phyloP scores from a whole-genome alignment of 257 asterid genomes.

The Galeopsis tetrahit region DNA sequence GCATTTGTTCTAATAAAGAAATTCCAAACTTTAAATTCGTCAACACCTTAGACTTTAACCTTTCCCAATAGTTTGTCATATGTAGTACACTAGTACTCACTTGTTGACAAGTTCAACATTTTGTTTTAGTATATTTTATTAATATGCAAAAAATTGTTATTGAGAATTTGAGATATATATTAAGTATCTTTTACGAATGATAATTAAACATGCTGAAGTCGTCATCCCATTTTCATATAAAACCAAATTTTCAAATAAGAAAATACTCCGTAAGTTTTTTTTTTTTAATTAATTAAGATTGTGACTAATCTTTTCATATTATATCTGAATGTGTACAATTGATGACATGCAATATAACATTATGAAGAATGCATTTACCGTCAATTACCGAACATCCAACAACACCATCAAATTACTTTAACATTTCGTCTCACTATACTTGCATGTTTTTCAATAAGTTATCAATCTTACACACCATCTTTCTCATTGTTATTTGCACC shows the following conservation, averaged over 20 bases:
- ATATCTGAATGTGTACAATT: not conserved
- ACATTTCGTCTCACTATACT: not conserved
- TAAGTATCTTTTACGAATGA: not conserved
- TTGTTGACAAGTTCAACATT: slow-evolving; percentile 30
- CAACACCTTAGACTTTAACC: slow-evolving; percentile 24
- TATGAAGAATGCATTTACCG: not conserved
- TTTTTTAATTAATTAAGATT: not conserved
- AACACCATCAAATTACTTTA: not conserved
- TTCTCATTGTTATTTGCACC: no score
- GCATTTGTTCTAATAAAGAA: not conserved
- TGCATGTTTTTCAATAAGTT: not conserved
- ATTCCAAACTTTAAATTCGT: slow-evolving; percentile 10
- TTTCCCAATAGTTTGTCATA: slow-evolving; percentile 4
- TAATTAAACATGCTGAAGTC: not conserved
- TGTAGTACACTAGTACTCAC: slow-evolving; percentile 22
- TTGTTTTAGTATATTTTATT: not conserved
- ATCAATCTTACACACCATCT: not conserved
- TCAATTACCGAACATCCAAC: not conserved
- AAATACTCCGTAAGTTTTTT: not conserved
- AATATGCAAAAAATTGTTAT: not conserved
- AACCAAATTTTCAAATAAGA: not conserved
- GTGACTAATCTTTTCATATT: not conserved
- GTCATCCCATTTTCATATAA: not conserved
- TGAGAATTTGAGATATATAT: not conserved
- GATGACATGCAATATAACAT: not conserved